Evolutionary conservation across 192 early-diverging fungal genomes (phyloP).

Genomic region (Coemansia sp.): DNA sequence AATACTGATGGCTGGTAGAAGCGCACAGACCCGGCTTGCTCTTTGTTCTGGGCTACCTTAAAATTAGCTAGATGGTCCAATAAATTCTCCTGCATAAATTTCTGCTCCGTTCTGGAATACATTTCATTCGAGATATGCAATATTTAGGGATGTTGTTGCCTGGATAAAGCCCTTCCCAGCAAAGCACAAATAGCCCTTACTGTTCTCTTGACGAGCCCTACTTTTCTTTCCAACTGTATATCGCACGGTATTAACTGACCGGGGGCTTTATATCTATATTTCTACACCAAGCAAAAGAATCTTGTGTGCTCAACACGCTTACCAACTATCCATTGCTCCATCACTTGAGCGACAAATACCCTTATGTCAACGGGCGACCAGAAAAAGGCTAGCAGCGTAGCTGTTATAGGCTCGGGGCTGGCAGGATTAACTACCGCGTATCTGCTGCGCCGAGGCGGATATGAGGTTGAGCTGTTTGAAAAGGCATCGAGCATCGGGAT

Average conservation of each 20-base stretch:
- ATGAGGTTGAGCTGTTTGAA: slow-evolving; percentile 40
- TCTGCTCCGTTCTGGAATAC: no score
- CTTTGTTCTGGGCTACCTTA: neutral
- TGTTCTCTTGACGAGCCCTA: no score
- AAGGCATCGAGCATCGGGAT: slow-evolving; percentile 28
- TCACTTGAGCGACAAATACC: neutral
- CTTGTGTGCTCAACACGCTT: no score
- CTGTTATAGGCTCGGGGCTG: slow-evolving; percentile 46
- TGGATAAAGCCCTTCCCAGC: no score
- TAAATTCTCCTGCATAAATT: slow-evolving; percentile 4
- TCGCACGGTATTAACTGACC: no score
- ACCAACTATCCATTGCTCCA: no score
- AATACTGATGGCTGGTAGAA: slow-evolving; percentile 33
- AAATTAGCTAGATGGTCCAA: neutral
- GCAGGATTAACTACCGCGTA: slow-evolving; percentile 47
- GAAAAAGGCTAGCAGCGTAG: slow-evolving; percentile 15
- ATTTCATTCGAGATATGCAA: no score
- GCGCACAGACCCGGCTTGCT: neutral
- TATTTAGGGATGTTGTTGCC: no score
- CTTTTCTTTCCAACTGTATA: no score
- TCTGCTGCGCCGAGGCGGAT: slow-evolving; percentile 35
- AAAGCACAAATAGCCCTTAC: no score
- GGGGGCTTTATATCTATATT: no score
- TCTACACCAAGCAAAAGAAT: no score
- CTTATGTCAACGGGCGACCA: neutral